Evolutionary conservation across 1,284 basidiomycete species (phyloP).

Genomic region (Cryptococcus sp.): DNA sequence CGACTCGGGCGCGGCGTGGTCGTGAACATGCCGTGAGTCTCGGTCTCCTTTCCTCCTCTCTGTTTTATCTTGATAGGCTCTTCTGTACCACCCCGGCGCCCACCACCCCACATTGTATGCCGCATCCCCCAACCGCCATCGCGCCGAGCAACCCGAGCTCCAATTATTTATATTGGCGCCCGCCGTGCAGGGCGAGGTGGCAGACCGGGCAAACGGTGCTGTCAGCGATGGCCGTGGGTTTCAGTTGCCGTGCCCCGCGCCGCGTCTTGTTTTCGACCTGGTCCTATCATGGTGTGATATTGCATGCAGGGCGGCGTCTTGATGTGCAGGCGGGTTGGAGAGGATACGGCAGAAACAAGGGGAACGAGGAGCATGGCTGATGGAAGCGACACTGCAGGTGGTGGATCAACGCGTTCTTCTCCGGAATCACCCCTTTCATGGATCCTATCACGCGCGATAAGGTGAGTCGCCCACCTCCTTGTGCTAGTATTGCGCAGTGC

Average conservation of each 20-base stretch:
- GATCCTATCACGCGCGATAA: conserved; percentile 88
- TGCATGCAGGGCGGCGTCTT: too few species aligned
- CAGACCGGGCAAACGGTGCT: too few species aligned
- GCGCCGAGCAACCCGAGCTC: neutral
- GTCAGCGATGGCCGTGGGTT: too few species aligned
- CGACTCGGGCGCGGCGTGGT: conserved; percentile 75
- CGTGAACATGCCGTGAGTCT: conserved; percentile 67
- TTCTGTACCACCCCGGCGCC: too few species aligned
- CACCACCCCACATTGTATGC: neutral
- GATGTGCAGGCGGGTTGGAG: too few species aligned
- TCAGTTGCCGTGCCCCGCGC: too few species aligned
- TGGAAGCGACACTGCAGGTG: conserved; percentile 26
- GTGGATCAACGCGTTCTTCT: conserved; percentile 80
- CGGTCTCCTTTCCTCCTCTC: neutral
- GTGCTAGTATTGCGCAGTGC: neutral
- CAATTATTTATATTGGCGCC: neutral
- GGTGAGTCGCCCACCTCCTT: conserved; percentile 53
- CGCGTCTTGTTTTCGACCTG: too few species aligned
- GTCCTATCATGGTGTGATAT: too few species aligned
- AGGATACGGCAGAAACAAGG: too few species aligned
- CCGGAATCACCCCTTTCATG: conserved; percentile 78
- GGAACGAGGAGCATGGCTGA: neutral
- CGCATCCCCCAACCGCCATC: too few species aligned
- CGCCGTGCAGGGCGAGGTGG: neutral
- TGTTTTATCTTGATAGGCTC: neutral